These are phyloP conservation scores for Chlamydomonas schloesseri DNA, from an alignment of 139 green algal species.

Conservation along the genomic window DNA sequence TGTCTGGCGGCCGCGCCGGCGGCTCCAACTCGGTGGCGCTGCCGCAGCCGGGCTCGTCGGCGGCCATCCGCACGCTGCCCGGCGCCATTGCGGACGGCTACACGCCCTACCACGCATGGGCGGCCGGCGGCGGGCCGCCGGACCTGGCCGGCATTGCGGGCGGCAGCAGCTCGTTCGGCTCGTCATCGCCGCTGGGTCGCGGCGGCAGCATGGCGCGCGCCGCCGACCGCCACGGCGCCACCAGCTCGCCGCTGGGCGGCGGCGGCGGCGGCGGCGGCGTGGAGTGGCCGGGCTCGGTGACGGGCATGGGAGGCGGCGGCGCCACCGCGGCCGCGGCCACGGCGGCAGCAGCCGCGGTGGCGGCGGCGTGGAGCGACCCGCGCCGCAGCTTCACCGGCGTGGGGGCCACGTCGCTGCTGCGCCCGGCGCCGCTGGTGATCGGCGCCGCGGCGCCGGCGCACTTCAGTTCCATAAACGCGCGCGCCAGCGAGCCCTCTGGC, in stretches of 20 bases:
- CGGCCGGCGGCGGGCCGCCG: neutral
- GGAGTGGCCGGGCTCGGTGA: neutral
- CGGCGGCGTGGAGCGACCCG: no score
- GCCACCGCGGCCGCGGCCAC: neutral
- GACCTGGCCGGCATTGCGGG: no score
- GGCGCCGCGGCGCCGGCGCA: neutral
- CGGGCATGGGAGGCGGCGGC: neutral
- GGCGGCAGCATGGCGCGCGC: neutral
- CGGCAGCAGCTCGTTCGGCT: neutral
- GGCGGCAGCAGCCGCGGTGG: neutral
- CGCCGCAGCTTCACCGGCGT: no score
- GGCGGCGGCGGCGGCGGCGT: neutral
- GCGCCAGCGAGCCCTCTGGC: neutral
- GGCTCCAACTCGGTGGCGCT: neutral
- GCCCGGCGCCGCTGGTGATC: slow-evolving; percentile 4
- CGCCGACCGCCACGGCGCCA: no score
- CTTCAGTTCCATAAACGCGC: neutral
- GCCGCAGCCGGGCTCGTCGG: neutral
- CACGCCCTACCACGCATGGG: neutral
- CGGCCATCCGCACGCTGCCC: no score
- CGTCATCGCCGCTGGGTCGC: neutral
- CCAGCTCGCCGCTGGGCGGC: no score
- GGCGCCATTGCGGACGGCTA: neutral
- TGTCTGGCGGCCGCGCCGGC: no score
- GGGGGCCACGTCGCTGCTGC: neutral